Base-by-base conservation (phyloP, 2,329 filamentous ascomycete genomes). In the Colletotrichum orbiculare region DNA sequence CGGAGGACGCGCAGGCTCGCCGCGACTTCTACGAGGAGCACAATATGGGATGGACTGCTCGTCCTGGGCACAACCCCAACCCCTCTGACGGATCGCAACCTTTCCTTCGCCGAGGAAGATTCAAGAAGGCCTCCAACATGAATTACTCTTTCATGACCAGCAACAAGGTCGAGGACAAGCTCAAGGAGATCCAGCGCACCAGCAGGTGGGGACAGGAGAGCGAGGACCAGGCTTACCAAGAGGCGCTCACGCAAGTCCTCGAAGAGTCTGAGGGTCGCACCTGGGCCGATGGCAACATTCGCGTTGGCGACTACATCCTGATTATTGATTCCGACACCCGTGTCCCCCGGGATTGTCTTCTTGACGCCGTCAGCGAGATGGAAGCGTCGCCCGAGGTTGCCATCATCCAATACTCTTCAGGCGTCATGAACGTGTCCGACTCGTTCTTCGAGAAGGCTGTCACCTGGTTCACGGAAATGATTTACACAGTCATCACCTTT, bases 391-490 rank as follows among this genome's bases (percentile, higher is more conserved):
- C 89, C 0, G 86, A 92, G 70, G 88, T 91, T 1, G 90, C 85
- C 15, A 91, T 93, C 70, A 82, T 92, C 62, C 90, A 93, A 73
- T 91, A 90, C 76, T 85, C 85, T 0, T 91, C 90, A 6, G 89
- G 90, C 34, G 90, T 94, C 65, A 93, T 94, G 90, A 89, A 93
- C 69, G 89, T 94, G 9, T 86, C 88, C 1, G 81, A 87, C 70
- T 89, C 85, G 57, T 91, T 88, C 77, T 94, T 94, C 70, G 91
- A 94, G 76, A 90, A 89, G 69, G 89, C 55, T 13, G 91, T 92
- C 71, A 91, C 90, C 2, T 94, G 91, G 79, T 93, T 94, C 78
- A 94, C 91, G 46, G 89, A 93, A 72, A 83, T 94, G 55, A 87
- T 94, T 70, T 94, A 93, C 79, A 89, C 87, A 0, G 86, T 89